Evolutionary conservation across 2,329 filamentous ascomycete genomes (phyloP), one percentile per base, ranked within the genome.

Genomic region (Epichloe gansuensis): DNA sequence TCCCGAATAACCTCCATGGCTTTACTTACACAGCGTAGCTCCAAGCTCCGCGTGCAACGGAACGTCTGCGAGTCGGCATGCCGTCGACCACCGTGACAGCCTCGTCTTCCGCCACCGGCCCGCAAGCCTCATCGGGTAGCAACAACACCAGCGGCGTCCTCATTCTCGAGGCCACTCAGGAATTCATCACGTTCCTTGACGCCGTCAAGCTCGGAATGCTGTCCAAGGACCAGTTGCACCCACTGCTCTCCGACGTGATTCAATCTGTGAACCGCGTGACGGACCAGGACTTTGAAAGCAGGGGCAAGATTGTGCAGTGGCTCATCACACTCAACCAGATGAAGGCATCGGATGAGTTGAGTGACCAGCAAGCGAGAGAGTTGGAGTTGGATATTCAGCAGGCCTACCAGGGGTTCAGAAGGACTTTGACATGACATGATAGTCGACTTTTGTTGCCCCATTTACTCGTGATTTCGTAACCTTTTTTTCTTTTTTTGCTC

Each of bases 271-370:
- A 97, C 70, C 93, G 94, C 64, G 93, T 98, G 57, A 96, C 91
- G 3, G 89, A 95, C 65, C 81, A 84, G 56, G 91, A 97, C 62
- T 98, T 98, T 65, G 90, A 97, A 59, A 90, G 85, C 64, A 84
- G 94, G 59, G 89, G 87, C 60, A 97, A 97, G 76, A 97, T 98
- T 60, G 89, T 98, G 52, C 90, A 96, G 67, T 98, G 93, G 93
- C 76, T 98, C 58, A 98, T 98, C 61, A 86, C 88, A 6, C 74
- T 98, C 57, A 98, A 98, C 65, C 90, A 96, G 70, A 97, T 98
- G 93, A 88, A 88, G 64, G 93, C 90, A 8, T 89, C 89, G 1
- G 90, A 97, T 62, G 89, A 95, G 66, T 69, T 98, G 59, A 84
- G 79, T 59, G 87, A 95, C 61, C 84, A 91, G 53, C 89, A 96